phyloP scores from a whole-genome alignment of 2,329 filamentous ascomycete species.

The Peltaster fructicola region DNA sequence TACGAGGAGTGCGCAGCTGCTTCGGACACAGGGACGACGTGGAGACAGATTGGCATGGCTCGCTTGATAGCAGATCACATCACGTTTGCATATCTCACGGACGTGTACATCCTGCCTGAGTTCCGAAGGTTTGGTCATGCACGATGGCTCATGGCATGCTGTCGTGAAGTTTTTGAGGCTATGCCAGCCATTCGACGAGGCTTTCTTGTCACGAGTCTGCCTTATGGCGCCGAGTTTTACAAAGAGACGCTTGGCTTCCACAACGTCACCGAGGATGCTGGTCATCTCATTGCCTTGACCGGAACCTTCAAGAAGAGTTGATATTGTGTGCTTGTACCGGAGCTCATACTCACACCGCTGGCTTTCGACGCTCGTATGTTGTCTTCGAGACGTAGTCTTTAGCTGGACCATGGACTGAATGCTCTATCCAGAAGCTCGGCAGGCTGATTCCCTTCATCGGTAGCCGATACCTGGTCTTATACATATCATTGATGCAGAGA shows the following conservation, averaged over 20 bases:
- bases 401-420: slow-evolving; percentile 51
- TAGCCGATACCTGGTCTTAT: slow-evolving; percentile 51
- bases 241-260: too few species aligned
- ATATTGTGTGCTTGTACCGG: too few species aligned
- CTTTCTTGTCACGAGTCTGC: too few species aligned
- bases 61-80: slow-evolving; percentile 14
- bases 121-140: slow-evolving; percentile 9
- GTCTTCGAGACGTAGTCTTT: slow-evolving; percentile 46
- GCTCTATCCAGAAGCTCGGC: slow-evolving; percentile 40
- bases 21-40: slow-evolving; percentile 1
- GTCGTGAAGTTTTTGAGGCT: slow-evolving; percentile 7
- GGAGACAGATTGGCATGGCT: slow-evolving; percentile 13
- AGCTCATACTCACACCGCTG: background rate
- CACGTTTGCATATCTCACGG: slow-evolving; percentile 12
- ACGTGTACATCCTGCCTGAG: slow-evolving; percentile 11
- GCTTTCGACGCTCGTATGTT: slow-evolving; percentile 15
- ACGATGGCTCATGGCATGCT: slow-evolving; percentile 12
- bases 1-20: slow-evolving; percentile 7
- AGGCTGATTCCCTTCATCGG: slow-evolving; percentile 41
- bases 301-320: too few species aligned
- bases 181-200: slow-evolving; percentile 10
- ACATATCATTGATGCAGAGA: slow-evolving; percentile 52
- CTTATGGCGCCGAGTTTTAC: too few species aligned
- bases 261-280: too few species aligned
- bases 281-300: too few species aligned